phyloP scores from a whole-genome alignment of 768 basidiomycete species.

The Candolleomyces efflorescens region DNA sequence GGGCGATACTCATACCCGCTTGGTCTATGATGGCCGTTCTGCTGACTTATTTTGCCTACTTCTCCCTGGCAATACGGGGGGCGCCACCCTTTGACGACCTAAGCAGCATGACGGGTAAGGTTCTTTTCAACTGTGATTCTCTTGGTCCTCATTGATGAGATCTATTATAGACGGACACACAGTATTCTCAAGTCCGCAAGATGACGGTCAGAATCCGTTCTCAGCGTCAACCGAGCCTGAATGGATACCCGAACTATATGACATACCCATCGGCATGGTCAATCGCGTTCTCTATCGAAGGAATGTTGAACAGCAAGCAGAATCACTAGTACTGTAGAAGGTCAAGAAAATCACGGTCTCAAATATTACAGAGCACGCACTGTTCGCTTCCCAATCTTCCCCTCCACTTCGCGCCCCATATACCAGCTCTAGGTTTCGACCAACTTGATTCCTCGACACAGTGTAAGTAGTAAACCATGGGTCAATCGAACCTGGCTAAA shows the following conservation, averaged over 20 bases:
- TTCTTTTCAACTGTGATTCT: too few relatives aligned
- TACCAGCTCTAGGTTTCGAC: too few relatives aligned
- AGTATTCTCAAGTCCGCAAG: constrained; percentile 14
- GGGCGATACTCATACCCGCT: constrained; percentile 78
- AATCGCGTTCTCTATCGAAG: constrained; percentile 63
- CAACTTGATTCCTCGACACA: too few relatives aligned
- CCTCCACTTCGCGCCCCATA: too few relatives aligned
- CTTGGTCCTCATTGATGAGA: not conserved
- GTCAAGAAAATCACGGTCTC: too few relatives aligned
- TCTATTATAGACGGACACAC: constrained; percentile 9
- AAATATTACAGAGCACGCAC: too few relatives aligned
- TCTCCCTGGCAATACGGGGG: constrained; percentile 64
- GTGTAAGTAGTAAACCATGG: too few relatives aligned
- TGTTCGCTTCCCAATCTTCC: too few relatives aligned
- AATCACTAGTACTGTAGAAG: too few relatives aligned
- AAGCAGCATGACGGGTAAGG: constrained; percentile 61
- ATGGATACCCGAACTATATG: constrained; percentile 66
- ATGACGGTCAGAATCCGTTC: constrained; percentile 37
- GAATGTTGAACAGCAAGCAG: too few relatives aligned
- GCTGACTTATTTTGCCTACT: constrained; percentile 74
- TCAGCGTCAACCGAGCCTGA: constrained; percentile 46
- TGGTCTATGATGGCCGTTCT: constrained; percentile 69
- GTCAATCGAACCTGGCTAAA: too few relatives aligned
- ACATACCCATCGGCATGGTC: constrained; percentile 78
- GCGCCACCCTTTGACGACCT: constrained; percentile 71